Percentiles rank a stretch among this genome's conserved stretches.
Conservation (phyloP, 441 rosid species). For the Erodium trifolium region DNA sequence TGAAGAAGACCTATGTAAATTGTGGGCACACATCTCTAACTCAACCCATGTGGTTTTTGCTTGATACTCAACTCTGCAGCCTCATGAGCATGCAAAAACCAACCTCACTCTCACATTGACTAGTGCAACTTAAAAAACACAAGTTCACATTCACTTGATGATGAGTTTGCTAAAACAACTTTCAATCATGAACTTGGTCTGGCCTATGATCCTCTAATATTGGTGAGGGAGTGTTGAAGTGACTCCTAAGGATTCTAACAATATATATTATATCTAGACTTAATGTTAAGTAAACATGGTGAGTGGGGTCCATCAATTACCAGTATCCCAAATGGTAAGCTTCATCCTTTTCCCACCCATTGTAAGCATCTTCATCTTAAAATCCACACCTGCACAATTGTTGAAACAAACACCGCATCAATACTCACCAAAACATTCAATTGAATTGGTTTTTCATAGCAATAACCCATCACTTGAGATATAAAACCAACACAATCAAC, state of each 20-base stretch:
- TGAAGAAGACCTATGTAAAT: too few relatives aligned
- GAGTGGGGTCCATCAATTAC: constrained; percentile 22
- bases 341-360: constrained; percentile 55
- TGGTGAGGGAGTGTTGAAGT: too few relatives aligned
- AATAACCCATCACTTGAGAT: too few relatives aligned
- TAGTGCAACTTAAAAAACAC: neutral
- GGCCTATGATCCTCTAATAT: too few relatives aligned
- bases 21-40: neutral
- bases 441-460: too few relatives aligned
- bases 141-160: neutral
- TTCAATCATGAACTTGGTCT: neutral
- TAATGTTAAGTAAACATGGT: neutral
- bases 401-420: constrained; percentile 5
- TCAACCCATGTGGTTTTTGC: neutral
- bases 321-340: constrained; percentile 78
- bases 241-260: too few relatives aligned
- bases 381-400: constrained; percentile 59
- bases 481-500: too few relatives aligned
- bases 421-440: too few relatives aligned
- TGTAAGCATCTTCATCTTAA: constrained; percentile 49
- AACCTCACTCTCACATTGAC: neutral
- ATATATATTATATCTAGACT: too few relatives aligned
- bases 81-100: neutral
- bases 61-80: neutral
- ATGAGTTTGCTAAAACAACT: neutral